These are phyloP conservation scores for Elymus sibiricus DNA, from an alignment of 176 grass and related monocot genomes.

Conservation along the genomic window DNA sequence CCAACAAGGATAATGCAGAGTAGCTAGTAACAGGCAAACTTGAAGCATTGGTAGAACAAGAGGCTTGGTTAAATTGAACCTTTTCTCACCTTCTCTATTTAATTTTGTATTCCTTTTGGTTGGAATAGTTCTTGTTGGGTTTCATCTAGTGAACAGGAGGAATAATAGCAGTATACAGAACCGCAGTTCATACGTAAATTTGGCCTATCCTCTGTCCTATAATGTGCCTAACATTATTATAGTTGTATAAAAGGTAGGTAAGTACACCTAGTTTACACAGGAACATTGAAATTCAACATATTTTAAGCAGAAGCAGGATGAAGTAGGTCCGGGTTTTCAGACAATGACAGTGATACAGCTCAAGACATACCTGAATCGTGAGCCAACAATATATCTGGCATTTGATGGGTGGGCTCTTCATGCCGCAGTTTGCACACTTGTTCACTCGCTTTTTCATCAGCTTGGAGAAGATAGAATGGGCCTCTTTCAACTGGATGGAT, in stretches of 20 bases:
- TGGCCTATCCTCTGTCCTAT: not conserved
- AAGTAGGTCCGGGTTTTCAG: not conserved
- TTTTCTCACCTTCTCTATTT: not conserved
- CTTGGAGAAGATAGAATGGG: constrained; percentile 44
- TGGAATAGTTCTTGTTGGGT: not conserved
- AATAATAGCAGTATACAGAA: not conserved
- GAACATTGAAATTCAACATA: not conserved
- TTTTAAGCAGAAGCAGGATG: not conserved
- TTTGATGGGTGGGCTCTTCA: constrained; percentile 56
- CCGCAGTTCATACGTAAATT: not conserved
- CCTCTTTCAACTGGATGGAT: constrained; percentile 69
- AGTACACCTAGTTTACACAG: not conserved
- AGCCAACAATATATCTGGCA: constrained; percentile 80
- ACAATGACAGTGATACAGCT: not conserved
- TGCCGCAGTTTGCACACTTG: constrained; percentile 61
- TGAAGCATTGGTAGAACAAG: no score
- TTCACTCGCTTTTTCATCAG: constrained; percentile 56
- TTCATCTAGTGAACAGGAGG: not conserved
- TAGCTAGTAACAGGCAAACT: not conserved
- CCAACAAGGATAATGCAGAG: not conserved
- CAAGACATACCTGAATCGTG: constrained; percentile 60
- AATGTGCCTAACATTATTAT: not conserved
- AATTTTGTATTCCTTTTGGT: not conserved
- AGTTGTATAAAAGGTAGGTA: not conserved
- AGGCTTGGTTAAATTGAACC: not conserved